Conservation (phyloP, 306 rosid genomes). For the Chamaecrista fasciculata region DNA sequence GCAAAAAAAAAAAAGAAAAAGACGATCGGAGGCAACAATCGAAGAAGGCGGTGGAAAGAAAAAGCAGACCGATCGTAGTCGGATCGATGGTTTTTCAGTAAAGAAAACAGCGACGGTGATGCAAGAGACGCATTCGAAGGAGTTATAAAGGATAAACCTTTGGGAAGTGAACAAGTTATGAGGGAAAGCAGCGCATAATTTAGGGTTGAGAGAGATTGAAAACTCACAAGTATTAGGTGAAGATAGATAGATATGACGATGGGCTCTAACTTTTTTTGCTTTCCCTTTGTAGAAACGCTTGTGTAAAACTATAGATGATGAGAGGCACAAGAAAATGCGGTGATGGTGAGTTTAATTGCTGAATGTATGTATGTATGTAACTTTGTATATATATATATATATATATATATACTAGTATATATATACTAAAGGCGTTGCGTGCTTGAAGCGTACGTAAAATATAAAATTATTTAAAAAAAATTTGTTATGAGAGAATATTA, state of each 20-base stretch:
- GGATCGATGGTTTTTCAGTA: slow-evolving; percentile 32
- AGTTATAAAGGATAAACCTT: slow-evolving; percentile 11
- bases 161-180: slow-evolving; percentile 13
- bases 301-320: not conserved
- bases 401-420: too few relatives aligned
- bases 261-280: not conserved
- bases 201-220: slow-evolving; percentile 34
- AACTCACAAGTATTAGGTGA: slow-evolving; percentile 37
- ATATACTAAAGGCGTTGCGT: too few relatives aligned
- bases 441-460: too few relatives aligned
- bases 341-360: slow-evolving; percentile 38
- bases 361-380: not conserved
- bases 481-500: too few relatives aligned
- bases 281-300: not conserved
- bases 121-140: slow-evolving; percentile 25
- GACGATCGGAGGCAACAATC: slow-evolving; percentile 43
- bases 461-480: too few relatives aligned
- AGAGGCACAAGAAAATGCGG: slow-evolving; percentile 41
- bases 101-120: not conserved
- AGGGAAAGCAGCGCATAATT: slow-evolving; percentile 9
- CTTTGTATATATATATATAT: too few relatives aligned
- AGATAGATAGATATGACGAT: too few relatives aligned
- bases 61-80: slow-evolving; percentile 27
- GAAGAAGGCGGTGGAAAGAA: not conserved
- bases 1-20: slow-evolving; percentile 22